Conservation (phyloP, 164 flowering plant species). For the Magnolia changhungtana region DNA sequence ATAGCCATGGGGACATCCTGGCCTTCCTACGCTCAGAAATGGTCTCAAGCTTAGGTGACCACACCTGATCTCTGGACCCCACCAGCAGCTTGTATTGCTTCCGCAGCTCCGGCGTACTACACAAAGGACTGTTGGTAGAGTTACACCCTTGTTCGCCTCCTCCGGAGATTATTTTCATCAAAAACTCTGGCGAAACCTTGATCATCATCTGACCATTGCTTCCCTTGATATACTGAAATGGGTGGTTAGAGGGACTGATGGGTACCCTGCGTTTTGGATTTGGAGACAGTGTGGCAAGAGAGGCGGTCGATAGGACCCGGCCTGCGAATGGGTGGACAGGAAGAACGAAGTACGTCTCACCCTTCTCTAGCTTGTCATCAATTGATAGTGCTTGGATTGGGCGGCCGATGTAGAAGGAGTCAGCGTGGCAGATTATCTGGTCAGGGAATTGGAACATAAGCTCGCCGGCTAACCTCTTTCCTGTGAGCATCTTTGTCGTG, state of each 20-base stretch:
- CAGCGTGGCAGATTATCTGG: conserved; percentile 66
- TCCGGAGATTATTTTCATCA: conserved; percentile 32
- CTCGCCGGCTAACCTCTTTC: conserved; percentile 63
- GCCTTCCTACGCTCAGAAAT: conserved; percentile 50
- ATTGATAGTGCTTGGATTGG: conserved; percentile 57
- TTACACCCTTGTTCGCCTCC: conserved; percentile 6
- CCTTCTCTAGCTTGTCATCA: conserved; percentile 42
- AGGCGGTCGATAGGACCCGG: conserved; percentile 40
- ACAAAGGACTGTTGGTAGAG: conserved; percentile 29
- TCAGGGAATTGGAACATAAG: conserved; percentile 83
- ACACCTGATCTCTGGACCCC: conserved; percentile 54
- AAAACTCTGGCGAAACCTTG: conserved; percentile 70
- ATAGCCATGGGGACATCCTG: conserved; percentile 56
- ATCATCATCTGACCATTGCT: conserved; percentile 54
- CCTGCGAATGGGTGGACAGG: conserved; percentile 59
- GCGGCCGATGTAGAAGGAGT: conserved; percentile 78
- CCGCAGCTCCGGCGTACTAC: conserved; percentile 90
- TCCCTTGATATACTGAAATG: conserved; percentile 63
- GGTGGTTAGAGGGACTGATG: conserved; percentile 21
- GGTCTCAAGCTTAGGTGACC: conserved; percentile 92
- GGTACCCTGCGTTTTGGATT: conserved; percentile 20
- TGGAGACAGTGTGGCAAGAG: conserved; percentile 37
- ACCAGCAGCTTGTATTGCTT: conserved; percentile 73
- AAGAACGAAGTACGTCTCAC: conserved; percentile 73
- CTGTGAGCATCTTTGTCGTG: conserved; percentile 35